These are phyloP conservation scores for Monilinia fructigena DNA, from an alignment of 2,329 filamentous ascomycete genomes.

Conservation along the genomic window DNA sequence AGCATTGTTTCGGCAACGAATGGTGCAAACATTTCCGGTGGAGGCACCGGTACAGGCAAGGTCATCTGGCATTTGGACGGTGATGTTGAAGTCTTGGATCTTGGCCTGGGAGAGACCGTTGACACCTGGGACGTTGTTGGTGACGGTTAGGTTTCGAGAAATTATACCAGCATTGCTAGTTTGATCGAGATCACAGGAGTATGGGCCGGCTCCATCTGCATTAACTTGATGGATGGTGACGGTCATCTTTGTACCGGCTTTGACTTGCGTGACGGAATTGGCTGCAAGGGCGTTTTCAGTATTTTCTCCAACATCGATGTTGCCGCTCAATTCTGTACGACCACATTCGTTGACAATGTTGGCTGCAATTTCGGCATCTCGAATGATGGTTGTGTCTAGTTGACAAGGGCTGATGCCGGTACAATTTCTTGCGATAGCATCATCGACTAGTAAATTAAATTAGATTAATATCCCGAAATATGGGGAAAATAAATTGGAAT, in stretches of 20 bases:
- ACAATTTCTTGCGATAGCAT: slow-evolving; percentile 59
- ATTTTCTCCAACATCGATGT: slow-evolving; percentile 59
- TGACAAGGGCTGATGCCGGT: slow-evolving; percentile 65
- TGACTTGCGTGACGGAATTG: slow-evolving; percentile 50
- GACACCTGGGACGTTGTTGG: slow-evolving; percentile 57
- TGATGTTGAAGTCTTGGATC: slow-evolving; percentile 56
- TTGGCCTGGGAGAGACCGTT: slow-evolving; percentile 47
- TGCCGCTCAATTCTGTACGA: slow-evolving; percentile 58
- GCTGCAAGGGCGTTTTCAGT: slow-evolving; percentile 53
- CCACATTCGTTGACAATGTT: slow-evolving; percentile 61
- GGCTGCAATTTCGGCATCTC: slow-evolving; percentile 52
- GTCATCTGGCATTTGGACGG: slow-evolving; percentile 51
- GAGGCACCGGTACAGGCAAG: slow-evolving; percentile 49
- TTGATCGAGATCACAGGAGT: slow-evolving; percentile 53
- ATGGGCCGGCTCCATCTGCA: slow-evolving; percentile 55
- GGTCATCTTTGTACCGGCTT: slow-evolving; percentile 47
- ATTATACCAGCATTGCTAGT: slow-evolving; percentile 45
- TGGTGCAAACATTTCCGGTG: slow-evolving; percentile 57
- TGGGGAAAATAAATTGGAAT: neutral
- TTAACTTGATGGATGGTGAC: slow-evolving; percentile 55
- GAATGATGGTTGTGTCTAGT: slow-evolving; percentile 63
- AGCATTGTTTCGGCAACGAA: slow-evolving; percentile 59
- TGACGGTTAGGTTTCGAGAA: slow-evolving; percentile 51
- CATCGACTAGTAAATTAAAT: slow-evolving; percentile 45
- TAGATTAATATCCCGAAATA: neutral